phyloP scores from a whole-genome alignment of 2,329 filamentous ascomycete genomes.

The Talaromyces islandicus region DNA sequence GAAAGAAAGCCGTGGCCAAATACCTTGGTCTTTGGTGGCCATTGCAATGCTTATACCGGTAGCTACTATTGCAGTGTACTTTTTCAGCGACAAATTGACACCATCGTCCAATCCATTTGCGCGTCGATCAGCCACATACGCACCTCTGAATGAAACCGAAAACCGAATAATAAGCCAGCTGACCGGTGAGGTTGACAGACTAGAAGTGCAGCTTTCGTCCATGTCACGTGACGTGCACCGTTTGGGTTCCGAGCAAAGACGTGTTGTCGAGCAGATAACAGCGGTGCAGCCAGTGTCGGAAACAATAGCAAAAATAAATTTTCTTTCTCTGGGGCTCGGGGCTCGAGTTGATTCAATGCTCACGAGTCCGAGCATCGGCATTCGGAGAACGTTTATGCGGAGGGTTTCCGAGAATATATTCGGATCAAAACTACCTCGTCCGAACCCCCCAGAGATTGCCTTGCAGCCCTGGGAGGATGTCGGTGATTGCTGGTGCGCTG shows the following conservation, averaged over 20 bases:
- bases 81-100: slow-evolving; percentile 12
- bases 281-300: slow-evolving; percentile 14
- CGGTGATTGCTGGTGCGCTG: slow-evolving; percentile 82
- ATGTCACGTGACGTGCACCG: slow-evolving; percentile 23
- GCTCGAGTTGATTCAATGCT: slow-evolving; percentile 56
- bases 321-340: slow-evolving; percentile 61
- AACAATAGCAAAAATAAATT: slow-evolving; percentile 56
- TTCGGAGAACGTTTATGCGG: slow-evolving; percentile 15
- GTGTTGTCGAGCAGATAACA: slow-evolving; percentile 17
- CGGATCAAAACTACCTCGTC: slow-evolving; percentile 14
- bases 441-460: slow-evolving; percentile 47
- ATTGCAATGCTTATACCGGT: slow-evolving; percentile 9
- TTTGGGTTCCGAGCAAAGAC: slow-evolving; percentile 19
- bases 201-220: slow-evolving; percentile 25
- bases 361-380: slow-evolving; percentile 53
- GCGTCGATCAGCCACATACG: slow-evolving; percentile 9
- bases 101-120: neutral
- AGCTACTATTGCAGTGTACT: slow-evolving; percentile 13
- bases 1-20: neutral
- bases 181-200: slow-evolving; percentile 20
- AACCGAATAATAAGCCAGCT: slow-evolving; percentile 20
- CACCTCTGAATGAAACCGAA: slow-evolving; percentile 20
- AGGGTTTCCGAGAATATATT: slow-evolving; percentile 14
- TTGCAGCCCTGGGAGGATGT: slow-evolving; percentile 68
- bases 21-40: neutral